Evolutionary conservation across 192 early-diverging fungal species (phyloP).

Genomic region (Pilobolus umbonatus): DNA sequence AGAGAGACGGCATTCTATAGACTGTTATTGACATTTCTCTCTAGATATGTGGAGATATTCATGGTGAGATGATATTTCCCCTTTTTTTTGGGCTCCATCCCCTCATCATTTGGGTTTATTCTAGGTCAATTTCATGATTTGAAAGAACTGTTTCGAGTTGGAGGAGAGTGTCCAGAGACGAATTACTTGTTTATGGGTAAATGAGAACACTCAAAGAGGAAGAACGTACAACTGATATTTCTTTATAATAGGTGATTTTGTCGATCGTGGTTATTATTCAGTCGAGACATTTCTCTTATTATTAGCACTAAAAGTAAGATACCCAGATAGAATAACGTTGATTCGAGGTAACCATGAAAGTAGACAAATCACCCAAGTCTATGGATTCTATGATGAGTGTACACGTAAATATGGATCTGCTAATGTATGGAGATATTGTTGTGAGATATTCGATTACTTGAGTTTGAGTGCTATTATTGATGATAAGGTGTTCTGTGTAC

Average conservation of each 20-base stretch:
- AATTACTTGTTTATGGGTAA: conserved; percentile 97
- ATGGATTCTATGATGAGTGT: conserved; percentile 98
- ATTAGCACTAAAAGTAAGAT: conserved; percentile 90
- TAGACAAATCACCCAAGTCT: conserved; percentile 96
- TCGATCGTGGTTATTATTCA: conserved; percentile 93
- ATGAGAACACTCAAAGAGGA: background rate
- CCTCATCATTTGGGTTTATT: too few species aligned
- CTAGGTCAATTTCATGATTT: conserved; percentile 88
- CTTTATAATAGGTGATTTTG: conserved; percentile 69
- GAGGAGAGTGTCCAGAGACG: conserved; percentile 93
- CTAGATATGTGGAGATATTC: conserved; percentile 91
- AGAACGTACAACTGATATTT: background rate
- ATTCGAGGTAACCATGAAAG: conserved; percentile 93
- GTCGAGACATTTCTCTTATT: conserved; percentile 97
- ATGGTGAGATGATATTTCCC: conserved; percentile 50
- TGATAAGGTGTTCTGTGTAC: conserved; percentile 91
- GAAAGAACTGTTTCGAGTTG: conserved; percentile 88
- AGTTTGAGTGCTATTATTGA: conserved; percentile 92
- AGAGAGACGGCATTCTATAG: conserved; percentile 12
- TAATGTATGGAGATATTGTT: conserved; percentile 97
- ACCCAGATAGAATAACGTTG: conserved; percentile 90
- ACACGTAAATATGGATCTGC: conserved; percentile 93
- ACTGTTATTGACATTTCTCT: background rate
- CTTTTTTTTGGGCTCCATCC: background rate
- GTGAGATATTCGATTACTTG: conserved; percentile 96